These are phyloP conservation scores for Edaphochlamys debaryana DNA, from an alignment of 139 green algal species.

Conservation along the genomic window DNA sequence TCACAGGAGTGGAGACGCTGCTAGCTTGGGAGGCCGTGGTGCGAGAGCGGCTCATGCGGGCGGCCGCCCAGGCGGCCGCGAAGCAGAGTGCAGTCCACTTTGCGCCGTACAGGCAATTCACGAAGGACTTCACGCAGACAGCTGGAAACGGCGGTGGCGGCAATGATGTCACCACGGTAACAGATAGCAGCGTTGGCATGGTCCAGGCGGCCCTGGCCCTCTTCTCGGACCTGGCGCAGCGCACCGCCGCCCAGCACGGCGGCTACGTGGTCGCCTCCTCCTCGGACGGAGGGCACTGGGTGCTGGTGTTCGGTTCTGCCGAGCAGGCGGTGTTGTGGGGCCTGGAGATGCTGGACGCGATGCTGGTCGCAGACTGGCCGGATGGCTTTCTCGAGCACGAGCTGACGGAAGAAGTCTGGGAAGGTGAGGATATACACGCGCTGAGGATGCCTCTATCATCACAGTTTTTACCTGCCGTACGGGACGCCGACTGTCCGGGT, in stretches of 20 bases:
- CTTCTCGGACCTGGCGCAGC: neutral
- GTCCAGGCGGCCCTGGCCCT: neutral
- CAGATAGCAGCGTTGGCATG: neutral
- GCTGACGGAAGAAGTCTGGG: slow-evolving; percentile 34
- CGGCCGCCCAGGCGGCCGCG: too few species aligned
- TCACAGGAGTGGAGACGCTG: slow-evolving; percentile 26
- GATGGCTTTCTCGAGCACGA: slow-evolving; percentile 30
- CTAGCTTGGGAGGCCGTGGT: slow-evolving; percentile 27
- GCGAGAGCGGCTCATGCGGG: neutral
- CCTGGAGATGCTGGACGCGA: slow-evolving; percentile 31
- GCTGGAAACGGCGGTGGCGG: too few species aligned
- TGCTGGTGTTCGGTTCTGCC: slow-evolving; percentile 26
- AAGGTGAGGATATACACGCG: too few species aligned
- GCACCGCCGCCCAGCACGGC: neutral
- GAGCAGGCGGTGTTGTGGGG: slow-evolving; percentile 26
- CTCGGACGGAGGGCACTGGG: slow-evolving; percentile 23
- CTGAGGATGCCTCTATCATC: too few species aligned
- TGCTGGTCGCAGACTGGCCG: slow-evolving; percentile 20
- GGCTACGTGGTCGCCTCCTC: slow-evolving; percentile 31
- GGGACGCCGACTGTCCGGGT: neutral
- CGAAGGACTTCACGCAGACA: too few species aligned
- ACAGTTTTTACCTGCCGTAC: too few species aligned
- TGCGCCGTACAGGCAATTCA: too few species aligned
- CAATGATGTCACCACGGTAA: neutral
- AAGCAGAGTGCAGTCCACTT: too few species aligned